Evolutionary conservation across 257 asterid species (phyloP), one percentile per base, ranked within the genome.

Genomic region (Nicotiana knightiana): DNA sequence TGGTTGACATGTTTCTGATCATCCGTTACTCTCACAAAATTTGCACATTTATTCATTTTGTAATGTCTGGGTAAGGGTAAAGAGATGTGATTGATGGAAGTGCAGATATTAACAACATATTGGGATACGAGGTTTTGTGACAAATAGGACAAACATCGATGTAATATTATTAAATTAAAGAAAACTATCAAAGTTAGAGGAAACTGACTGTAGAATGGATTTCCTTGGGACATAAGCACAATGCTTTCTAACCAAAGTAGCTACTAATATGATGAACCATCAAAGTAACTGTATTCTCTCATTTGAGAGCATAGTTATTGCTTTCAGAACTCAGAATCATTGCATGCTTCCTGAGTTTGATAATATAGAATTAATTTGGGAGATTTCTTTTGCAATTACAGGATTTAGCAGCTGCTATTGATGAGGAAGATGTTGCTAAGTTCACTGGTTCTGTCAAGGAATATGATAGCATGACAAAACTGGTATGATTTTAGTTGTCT

Each of bases 361-460:
- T 48, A 28, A 2, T 75, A 0, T 73, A 15, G 79, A 28, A 73
- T 48, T 48, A 4, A 75, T 51, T 51, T 26, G 63, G 28, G 43
- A 51, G 24, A 26, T 1, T 26, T 26, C 80, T 64, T 53, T 66
- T 81, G 71, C 75, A 71, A 65, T 83, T 70, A 61, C 86, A 94
- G 98, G 97, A 90, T 80, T 86, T 94, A 88, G 94, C 93, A 39
- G 85, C 92, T 85, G 97, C 98, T 35, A 30, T 94, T 64, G 98
- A 96, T 71, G 99, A 94, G 89, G 99, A 96, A 92, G 97, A 96
- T 87, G 82, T 96, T 83, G 95, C 87, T 62, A 94, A 89, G 89
- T 96, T 96, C 80, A 96, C 99, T 43, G 94, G 87, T 87, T 98
- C 98, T 87, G 93, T 96, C 81, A 94, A 93, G 93, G 97, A 96